Conservation (phyloP, 2,329 filamentous ascomycete genomes). For the Teratosphaeria pseudoeucalypti region DNA sequence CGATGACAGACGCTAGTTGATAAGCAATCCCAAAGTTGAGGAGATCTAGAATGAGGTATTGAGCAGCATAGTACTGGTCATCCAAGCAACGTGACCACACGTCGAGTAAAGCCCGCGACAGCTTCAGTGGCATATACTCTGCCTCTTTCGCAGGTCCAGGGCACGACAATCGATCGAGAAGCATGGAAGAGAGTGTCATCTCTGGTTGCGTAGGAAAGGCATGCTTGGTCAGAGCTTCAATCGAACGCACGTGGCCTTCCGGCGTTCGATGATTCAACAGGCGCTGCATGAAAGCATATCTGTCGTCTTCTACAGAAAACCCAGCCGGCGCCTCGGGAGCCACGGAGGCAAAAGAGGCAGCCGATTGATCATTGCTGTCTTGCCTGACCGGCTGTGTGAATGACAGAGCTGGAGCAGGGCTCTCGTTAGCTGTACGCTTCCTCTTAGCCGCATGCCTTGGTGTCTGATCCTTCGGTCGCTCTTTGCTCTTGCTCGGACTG, state of each 20-base stretch:
- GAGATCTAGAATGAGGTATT: constrained; percentile 56
- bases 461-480: constrained; percentile 37
- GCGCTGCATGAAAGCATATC: constrained; percentile 43
- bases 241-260: constrained; percentile 41
- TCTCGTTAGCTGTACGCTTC: constrained; percentile 55
- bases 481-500: constrained; percentile 33
- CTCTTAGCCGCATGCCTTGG: constrained; percentile 58
- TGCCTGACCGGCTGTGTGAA: constrained; percentile 18
- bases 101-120: constrained; percentile 52
- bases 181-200: background rate
- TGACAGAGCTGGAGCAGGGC: constrained; percentile 47
- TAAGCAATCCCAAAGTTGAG: constrained; percentile 54
- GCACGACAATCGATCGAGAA: constrained; percentile 56
- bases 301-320: constrained; percentile 6
- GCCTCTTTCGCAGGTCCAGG: constrained; percentile 39
- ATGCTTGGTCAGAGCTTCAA: constrained; percentile 58
- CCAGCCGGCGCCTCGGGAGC: background rate
- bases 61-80: constrained; percentile 53
- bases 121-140: constrained; percentile 50
- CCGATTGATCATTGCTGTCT: constrained; percentile 12
- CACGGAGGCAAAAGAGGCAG: constrained; percentile 1
- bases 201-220: constrained; percentile 49
- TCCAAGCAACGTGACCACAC: constrained; percentile 59
- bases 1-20: constrained; percentile 49
- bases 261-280: constrained; percentile 53